A percentile compares a stretch with the other conserved stretches of the same genome.
phyloP scores from a whole-genome alignment of 2,329 filamentous ascomycete genomes.

The Blumeria graminis region DNA sequence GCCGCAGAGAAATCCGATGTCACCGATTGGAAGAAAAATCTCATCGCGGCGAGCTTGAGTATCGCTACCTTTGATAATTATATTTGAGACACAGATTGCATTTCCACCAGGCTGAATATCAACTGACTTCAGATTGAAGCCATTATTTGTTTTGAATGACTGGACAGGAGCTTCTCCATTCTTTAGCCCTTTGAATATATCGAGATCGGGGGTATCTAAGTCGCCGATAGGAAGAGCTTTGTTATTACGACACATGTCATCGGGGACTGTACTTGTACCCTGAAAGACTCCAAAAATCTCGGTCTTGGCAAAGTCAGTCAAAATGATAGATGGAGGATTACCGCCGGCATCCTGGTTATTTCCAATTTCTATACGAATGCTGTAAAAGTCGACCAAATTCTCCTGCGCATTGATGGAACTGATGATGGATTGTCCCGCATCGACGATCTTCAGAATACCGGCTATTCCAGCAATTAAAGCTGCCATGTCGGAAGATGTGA shows the following conservation, averaged over 20 bases:
- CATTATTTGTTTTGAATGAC: background rate
- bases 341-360: background rate
- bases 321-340: background rate
- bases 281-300: background rate
- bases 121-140: background rate
- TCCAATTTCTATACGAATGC: background rate
- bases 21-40: background rate
- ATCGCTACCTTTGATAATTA: background rate
- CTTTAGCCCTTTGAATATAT: background rate
- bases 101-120: background rate
- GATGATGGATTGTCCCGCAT: background rate
- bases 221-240: background rate
- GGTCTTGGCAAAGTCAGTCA: background rate
- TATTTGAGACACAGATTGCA: background rate
- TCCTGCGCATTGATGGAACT: background rate
- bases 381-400: background rate
- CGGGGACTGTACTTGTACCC: background rate
- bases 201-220: background rate
- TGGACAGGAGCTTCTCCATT: background rate
- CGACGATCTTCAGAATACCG: background rate
- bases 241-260: background rate
- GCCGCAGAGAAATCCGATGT: background rate
- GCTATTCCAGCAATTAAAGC: background rate
- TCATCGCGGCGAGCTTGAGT: background rate
- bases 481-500: constrained; percentile 18